These are phyloP conservation scores for Zygotorulaspora mrakii DNA, from an alignment of 1,139 yeast genomes.

Conservation along the genomic window DNA sequence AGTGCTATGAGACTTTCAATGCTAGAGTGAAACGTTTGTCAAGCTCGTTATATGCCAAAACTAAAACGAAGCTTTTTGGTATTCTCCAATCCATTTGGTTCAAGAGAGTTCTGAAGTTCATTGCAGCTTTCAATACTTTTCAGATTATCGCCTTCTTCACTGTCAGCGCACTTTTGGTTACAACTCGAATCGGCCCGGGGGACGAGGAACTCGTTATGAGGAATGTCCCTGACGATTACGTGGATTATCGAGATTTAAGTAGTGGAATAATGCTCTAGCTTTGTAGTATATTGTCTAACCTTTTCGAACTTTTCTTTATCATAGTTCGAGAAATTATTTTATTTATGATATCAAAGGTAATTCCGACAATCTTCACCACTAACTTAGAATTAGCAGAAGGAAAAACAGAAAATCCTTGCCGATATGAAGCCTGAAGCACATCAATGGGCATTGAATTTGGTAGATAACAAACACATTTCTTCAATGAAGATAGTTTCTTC, in stretches of 20 bases:
- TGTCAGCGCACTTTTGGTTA: constrained; percentile 2
- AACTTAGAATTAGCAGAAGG: not conserved
- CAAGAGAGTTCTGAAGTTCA: constrained; percentile 5
- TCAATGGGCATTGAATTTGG: constrained; percentile 25
- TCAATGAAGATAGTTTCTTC: constrained; percentile 8
- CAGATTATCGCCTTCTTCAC: constrained; percentile 10
- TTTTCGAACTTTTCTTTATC: not conserved
- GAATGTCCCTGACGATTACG: constrained; percentile 10
- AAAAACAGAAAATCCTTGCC: not conserved
- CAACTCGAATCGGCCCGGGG: no score
- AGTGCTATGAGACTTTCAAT: not conserved
- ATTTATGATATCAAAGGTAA: not conserved
- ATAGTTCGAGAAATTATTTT: not conserved
- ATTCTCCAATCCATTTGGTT: constrained; percentile 3
- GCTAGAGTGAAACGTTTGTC: not conserved
- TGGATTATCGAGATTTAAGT: constrained; percentile 10
- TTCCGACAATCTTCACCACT: not conserved
- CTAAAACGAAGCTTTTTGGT: not conserved
- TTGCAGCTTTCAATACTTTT: constrained; percentile 6
- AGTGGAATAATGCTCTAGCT: constrained; percentile 3
- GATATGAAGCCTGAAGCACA: constrained; percentile 11
- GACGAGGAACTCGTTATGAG: constrained; percentile 9
- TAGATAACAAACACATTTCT: constrained; percentile 15
- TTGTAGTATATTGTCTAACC: not conserved
- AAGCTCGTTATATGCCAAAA: not conserved